Conservation (phyloP, 2,329 filamentous ascomycete genomes). For the Aspergillus brunneoviolaceus region DNA sequence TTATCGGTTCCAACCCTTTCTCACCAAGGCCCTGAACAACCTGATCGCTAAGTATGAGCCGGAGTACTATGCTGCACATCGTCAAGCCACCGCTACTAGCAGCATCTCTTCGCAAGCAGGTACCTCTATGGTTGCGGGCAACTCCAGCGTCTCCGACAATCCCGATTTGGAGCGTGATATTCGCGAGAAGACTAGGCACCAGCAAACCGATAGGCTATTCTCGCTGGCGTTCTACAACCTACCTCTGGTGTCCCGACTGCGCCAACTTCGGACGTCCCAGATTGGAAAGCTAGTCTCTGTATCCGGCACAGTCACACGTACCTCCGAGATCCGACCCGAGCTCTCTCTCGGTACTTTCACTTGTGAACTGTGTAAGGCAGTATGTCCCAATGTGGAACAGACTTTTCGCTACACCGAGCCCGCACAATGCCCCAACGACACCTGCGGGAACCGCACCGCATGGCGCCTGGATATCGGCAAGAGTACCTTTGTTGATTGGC, state of each 20-base stretch:
- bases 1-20: constrained; percentile 91
- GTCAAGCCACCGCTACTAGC: constrained; percentile 63
- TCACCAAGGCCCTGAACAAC: constrained; percentile 84
- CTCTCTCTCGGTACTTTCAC: constrained; percentile 88
- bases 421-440: constrained; percentile 85
- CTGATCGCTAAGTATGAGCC: constrained; percentile 94
- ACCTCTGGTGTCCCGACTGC: constrained; percentile 79
- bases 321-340: constrained; percentile 94
- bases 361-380: constrained; percentile 81
- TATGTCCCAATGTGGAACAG: constrained; percentile 90
- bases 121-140: constrained; percentile 60
- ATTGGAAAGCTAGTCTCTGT: constrained; percentile 94
- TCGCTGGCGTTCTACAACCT: constrained; percentile 91
- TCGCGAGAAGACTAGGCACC: constrained; percentile 73
- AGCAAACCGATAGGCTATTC: constrained; percentile 97
- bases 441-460: constrained; percentile 83
- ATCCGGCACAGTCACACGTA: constrained; percentile 93
- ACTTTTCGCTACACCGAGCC: constrained; percentile 97
- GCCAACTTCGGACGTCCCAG: constrained; percentile 80
- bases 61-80: constrained; percentile 88
- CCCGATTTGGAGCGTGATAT: constrained; percentile 55
- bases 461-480: constrained; percentile 97
- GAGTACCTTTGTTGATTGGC: constrained; percentile 98
- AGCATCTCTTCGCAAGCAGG: constrained; percentile 66
- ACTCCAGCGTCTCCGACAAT: constrained; percentile 62